These are phyloP conservation scores for Teunomyces stri DNA, from an alignment of 805 yeast species.

Conservation along the genomic window DNA sequence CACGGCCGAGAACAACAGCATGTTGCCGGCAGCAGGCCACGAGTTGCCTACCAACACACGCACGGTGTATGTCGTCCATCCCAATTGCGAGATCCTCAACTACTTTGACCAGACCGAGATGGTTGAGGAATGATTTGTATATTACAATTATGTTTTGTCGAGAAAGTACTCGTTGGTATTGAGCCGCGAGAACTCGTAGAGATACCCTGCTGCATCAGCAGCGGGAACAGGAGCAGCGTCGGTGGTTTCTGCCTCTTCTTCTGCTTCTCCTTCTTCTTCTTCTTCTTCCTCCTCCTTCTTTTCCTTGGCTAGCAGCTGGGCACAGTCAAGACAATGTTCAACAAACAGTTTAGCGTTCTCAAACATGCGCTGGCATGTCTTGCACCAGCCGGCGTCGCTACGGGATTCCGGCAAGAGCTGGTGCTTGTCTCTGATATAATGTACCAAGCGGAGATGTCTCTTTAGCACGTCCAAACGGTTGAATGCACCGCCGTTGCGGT, in stretches of 20 bases:
- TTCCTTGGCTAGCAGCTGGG: conserved; percentile 23
- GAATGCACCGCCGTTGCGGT: conserved; percentile 73
- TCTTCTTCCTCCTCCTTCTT: conserved; percentile 9
- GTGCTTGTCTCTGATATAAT: conserved; percentile 52
- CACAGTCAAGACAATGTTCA: conserved; percentile 65
- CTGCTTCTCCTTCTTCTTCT: not conserved
- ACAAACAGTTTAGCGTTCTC: conserved; percentile 54
- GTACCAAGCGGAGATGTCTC: conserved; percentile 68
- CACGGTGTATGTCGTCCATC: conserved; percentile 55
- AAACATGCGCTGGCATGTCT: conserved; percentile 60
- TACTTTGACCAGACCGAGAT: conserved; percentile 45
- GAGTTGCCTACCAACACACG: conserved; percentile 19
- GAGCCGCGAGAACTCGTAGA: conserved; percentile 8
- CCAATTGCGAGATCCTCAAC: conserved; percentile 79
- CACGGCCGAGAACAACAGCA: conserved; percentile 32
- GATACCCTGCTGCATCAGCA: conserved; percentile 1
- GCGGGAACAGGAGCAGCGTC: not conserved
- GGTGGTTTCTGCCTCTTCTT: not conserved
- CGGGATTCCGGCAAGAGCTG: conserved; percentile 23
- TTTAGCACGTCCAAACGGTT: conserved; percentile 72
- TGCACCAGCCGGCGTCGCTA: conserved; percentile 66
- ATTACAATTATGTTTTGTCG: not conserved
- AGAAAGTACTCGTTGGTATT: conserved; percentile 6
- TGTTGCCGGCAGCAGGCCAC: conserved; percentile 15
- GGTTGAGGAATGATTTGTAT: conserved; percentile 8